Evolutionary conservation across 768 basidiomycete species (phyloP).

Genomic region (Thelephora aurantiotincta): DNA sequence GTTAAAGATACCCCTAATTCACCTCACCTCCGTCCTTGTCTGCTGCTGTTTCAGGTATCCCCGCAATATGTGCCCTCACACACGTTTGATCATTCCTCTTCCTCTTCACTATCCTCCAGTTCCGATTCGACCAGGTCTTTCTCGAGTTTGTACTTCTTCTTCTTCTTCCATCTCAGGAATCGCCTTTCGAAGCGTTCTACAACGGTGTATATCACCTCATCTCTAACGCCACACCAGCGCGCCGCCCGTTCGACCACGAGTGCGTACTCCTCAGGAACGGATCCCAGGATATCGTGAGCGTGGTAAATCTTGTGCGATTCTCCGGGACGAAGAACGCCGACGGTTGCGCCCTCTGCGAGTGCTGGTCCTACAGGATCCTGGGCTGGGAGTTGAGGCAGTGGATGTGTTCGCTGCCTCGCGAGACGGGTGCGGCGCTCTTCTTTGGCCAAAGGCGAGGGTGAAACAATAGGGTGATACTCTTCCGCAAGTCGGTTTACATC

Average conservation of each 20-base stretch:
- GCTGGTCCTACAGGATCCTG: background rate
- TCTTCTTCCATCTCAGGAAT: constrained; percentile 35
- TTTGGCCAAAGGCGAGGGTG: background rate
- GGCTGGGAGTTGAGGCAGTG: background rate
- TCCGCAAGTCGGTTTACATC: background rate
- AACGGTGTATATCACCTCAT: constrained; percentile 35
- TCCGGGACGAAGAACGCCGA: constrained; percentile 30
- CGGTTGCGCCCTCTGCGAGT: no score
- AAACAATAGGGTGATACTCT: no score
- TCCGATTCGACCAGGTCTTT: background rate
- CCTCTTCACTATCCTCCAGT: constrained; percentile 7
- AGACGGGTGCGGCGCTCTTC: constrained; percentile 4
- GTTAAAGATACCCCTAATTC: background rate
- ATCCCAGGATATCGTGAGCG: constrained; percentile 51
- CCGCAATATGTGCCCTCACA: background rate
- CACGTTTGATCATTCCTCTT: background rate
- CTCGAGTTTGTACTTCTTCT: constrained; percentile 4
- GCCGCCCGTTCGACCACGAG: constrained; percentile 37
- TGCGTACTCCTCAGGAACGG: constrained; percentile 34
- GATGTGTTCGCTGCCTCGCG: background rate
- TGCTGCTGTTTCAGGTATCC: background rate
- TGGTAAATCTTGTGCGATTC: constrained; percentile 51
- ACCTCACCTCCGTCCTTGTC: background rate
- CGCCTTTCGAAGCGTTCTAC: constrained; percentile 58
- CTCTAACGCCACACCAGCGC: constrained; percentile 38